Evolutionary conservation across 768 basidiomycete genomes (phyloP).

Genomic region (Clathrus columnatus): DNA sequence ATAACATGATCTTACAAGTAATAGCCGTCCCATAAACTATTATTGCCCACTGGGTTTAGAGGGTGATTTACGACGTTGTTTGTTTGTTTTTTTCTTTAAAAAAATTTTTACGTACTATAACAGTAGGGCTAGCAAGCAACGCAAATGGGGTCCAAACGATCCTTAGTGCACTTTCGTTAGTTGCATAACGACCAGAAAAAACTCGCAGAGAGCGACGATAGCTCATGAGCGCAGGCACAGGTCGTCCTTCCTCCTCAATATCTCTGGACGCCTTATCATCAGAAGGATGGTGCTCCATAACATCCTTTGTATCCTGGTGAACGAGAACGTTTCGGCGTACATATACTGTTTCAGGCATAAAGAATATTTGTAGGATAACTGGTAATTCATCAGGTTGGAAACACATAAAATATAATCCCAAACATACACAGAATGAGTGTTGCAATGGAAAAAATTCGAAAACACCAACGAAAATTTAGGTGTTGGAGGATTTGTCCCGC

Average conservation of each 20-base stretch:
- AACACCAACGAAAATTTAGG: constrained; percentile 15
- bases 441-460: constrained; percentile 13
- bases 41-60: constrained; percentile 6
- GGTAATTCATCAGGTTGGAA: background rate
- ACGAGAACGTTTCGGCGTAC: background rate
- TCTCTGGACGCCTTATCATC: background rate
- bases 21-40: constrained; percentile 15
- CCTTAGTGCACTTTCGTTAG: background rate
- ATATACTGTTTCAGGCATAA: constrained; percentile 6
- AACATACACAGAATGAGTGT: constrained; percentile 5
- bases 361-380: constrained; percentile 3
- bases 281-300: background rate
- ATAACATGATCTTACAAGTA: constrained; percentile 9
- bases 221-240: background rate
- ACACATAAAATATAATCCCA: background rate
- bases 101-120: background rate
- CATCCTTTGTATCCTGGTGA: background rate
- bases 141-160: background rate
- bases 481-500: constrained; percentile 12
- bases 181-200: constrained; percentile 1
- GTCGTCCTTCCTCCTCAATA: background rate
- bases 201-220: constrained; percentile 3
- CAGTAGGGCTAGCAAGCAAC: constrained; percentile 2
- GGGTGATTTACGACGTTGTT: background rate
- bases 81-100: background rate